These are phyloP conservation scores for Phoenix roebelenii DNA, from an alignment of 176 grass and related monocot species.

Conservation along the genomic window DNA sequence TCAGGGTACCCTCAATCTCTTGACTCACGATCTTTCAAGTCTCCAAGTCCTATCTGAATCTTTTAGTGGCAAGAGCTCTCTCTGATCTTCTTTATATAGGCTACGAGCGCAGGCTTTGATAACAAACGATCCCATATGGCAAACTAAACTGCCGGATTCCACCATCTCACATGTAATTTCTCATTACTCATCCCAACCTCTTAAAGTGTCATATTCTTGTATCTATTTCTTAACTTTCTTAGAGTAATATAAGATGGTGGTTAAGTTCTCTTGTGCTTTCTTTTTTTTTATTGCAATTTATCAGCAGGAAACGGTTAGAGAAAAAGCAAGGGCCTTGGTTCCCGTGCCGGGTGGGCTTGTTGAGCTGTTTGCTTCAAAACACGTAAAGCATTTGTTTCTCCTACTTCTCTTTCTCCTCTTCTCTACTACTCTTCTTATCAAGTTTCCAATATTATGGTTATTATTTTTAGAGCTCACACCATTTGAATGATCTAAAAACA, in stretches of 20 bases:
- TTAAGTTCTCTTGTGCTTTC: too few species aligned
- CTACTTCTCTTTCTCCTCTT: background rate
- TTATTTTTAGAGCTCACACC: constrained; percentile 16
- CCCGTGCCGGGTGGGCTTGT: constrained; percentile 70
- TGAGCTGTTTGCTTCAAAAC: constrained; percentile 60
- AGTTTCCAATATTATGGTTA: background rate
- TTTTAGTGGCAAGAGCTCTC: too few species aligned
- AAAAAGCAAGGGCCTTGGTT: constrained; percentile 51
- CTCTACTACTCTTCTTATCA: constrained; percentile 1
- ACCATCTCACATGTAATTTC: constrained; percentile 1
- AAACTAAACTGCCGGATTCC: constrained; percentile 28
- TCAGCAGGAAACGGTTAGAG: constrained; percentile 24
- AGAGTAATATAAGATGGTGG: background rate
- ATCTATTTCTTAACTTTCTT: background rate
- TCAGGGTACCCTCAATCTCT: constrained; percentile 27
- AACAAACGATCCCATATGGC: constrained; percentile 66
- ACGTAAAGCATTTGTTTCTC: constrained; percentile 22
- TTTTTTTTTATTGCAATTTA: background rate
- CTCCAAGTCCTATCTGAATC: too few species aligned
- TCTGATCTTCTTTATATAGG: constrained; percentile 16
- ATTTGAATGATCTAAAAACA: constrained; percentile 40
- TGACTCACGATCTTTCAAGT: too few species aligned
- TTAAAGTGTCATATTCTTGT: too few species aligned
- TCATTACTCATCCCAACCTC: background rate
- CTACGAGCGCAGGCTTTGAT: constrained; percentile 67